phyloP scores from a whole-genome alignment of 1,139 yeast genomes.

The Blastobotrys apis region DNA sequence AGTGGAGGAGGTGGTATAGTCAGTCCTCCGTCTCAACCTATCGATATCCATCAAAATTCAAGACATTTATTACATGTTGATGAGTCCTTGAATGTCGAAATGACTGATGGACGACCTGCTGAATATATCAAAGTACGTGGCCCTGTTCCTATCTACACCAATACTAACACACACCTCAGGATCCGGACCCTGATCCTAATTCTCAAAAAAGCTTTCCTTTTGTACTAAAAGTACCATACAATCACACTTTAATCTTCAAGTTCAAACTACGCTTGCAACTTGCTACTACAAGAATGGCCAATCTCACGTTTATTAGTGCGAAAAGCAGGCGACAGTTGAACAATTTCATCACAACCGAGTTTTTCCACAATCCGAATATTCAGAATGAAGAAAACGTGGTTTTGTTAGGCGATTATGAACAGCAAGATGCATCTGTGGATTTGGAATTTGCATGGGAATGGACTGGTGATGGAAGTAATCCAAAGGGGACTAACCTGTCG shows the following conservation, averaged over 20 bases:
- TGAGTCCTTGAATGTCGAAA: constrained; percentile 2
- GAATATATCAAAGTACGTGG: constrained; percentile 20
- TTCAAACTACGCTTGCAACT: constrained; percentile 21
- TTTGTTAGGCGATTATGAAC: constrained; percentile 35
- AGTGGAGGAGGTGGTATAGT: too few relatives aligned
- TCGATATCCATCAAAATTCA: too few relatives aligned
- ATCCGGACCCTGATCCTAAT: constrained; percentile 16
- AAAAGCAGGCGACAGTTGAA: constrained; percentile 31
- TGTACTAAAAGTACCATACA: constrained; percentile 24
- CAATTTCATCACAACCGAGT: constrained; percentile 35
- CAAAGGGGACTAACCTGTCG: constrained; percentile 25
- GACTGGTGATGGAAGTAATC: constrained; percentile 19
- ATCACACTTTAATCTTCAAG: constrained; percentile 16
- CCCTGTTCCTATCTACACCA: not conserved
- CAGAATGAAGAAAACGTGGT: constrained; percentile 39
- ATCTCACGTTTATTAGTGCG: constrained; percentile 36
- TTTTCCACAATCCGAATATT: constrained; percentile 40
- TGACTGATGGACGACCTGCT: constrained; percentile 12
- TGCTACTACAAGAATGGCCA: constrained; percentile 17
- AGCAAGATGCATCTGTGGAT: constrained; percentile 18
- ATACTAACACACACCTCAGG: constrained; percentile 11
- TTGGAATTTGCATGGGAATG: constrained; percentile 33
- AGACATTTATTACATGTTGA: constrained; percentile 5
- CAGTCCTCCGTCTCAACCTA: too few relatives aligned
- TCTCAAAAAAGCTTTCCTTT: constrained; percentile 15